Conservation (phyloP, 805 yeast genomes). For the Candida nanaspora region DNA sequence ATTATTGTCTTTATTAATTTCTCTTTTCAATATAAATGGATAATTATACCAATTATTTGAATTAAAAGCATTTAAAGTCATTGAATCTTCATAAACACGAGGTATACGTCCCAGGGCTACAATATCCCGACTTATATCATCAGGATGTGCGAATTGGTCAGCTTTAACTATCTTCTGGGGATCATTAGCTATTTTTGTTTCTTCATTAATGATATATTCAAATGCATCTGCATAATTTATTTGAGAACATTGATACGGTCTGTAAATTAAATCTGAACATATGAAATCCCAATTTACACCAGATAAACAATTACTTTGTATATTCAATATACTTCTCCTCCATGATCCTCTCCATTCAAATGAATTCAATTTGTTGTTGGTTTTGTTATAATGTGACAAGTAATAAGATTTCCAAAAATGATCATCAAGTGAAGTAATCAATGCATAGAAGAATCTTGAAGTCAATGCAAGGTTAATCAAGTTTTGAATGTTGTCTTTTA, state of each 20-base stretch:
- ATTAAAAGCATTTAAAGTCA: conserved; percentile 39
- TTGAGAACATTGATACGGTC: conserved; percentile 79
- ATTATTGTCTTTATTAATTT: too few species aligned
- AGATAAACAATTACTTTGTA: conserved; percentile 5
- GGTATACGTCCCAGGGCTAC: conserved; percentile 34
- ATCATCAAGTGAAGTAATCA: conserved; percentile 49
- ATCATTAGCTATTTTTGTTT: conserved; percentile 20
- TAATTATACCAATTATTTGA: conserved; percentile 34
- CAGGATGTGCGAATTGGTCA: conserved; percentile 6
- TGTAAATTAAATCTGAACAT: conserved; percentile 70
- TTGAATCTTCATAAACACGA: conserved; percentile 37
- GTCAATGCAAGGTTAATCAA: conserved; percentile 47
- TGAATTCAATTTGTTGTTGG: not conserved
- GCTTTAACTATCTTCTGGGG: conserved; percentile 1
- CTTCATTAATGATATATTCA: conserved; percentile 40
- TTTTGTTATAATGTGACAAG: conserved; percentile 21
- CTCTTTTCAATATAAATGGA: conserved; percentile 46
- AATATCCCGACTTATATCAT: conserved; percentile 5
- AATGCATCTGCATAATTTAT: conserved; percentile 50
- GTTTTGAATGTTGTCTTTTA: conserved; percentile 37
- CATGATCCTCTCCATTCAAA: conserved; percentile 73
- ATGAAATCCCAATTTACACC: conserved; percentile 32
- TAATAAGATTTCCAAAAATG: conserved; percentile 68
- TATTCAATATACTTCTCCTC: conserved; percentile 52
- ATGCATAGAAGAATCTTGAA: conserved; percentile 67